Evolutionary conservation across 176 grass and related monocot genomes (phyloP).

Genomic region (Hordeum vulgare): MorexV3_pseudomolecules_assembly NC_058519.1:16508953-16509452

Average conservation of each 20-base stretch:
- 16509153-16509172: background rate
- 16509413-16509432: background rate
- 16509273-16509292: background rate
- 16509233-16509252: background rate
- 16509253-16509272: background rate
- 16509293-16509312: slow-evolving; percentile 12
- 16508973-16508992: background rate
- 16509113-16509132: background rate
- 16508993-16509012: background rate
- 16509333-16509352: slow-evolving; percentile 1
- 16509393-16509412: background rate
- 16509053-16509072: slow-evolving; percentile 10
- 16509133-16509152: background rate
- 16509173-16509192: background rate
- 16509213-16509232: background rate
- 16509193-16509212: background rate
- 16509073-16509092: background rate
- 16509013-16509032: background rate
- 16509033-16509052: background rate
- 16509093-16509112: background rate
- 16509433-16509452: background rate
- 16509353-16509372: slow-evolving; percentile 10
- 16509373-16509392: background rate
- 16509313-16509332: background rate
- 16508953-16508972: background rate